Base-by-base conservation (phyloP, 257 asterid species). In the Gentiana macrophylla region DNA sequence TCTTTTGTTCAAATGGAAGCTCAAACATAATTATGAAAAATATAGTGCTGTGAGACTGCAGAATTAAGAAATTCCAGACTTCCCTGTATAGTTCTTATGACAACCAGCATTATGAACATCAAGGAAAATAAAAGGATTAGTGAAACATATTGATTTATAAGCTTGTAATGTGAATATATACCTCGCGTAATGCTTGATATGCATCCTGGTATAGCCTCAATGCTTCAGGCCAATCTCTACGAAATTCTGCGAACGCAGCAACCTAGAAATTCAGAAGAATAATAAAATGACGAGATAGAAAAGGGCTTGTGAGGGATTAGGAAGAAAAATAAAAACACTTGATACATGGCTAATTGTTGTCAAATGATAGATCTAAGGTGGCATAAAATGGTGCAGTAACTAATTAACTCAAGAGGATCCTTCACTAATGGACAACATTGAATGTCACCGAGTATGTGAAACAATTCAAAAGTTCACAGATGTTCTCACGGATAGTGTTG, bases 181-280 rank as follows among this genome's bases (percentile, higher is more conserved):
- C 99, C n/a, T 88, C 97, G 37, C 89, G 87, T 66, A 85, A 72
- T 38, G 86, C 78, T 57, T 79, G 86, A 68, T 92, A 92, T 49
- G 95, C 93, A 73, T 92, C 99, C 73, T 88, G 94, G 47, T 92
- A 92, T 45, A 77, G 66, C 80, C 79, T 86, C 63, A 83, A 80
- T 75, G 94, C 97, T 77, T 92, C 99, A 59, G 55, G 75, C 99
- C 99, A 92, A 70, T 92, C 99, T 74, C 95, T 77, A 47, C 95
- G 84, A 65, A 88, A 92, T 67, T 92, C 99, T 73, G 97, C 94
- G 81, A 82, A 88, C 67, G 85, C 84, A 80, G 94, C 99, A 78
- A 81, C 99, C 99, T 92, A 76, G 86, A 67, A 75, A 73, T 75
- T 71, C 72, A 78, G 70, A 72, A 62, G 71, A 74, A 72, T 67